These are phyloP conservation scores for Nicotiana otophora DNA, from an alignment of 257 asterid species.

Conservation along the genomic window DNA sequence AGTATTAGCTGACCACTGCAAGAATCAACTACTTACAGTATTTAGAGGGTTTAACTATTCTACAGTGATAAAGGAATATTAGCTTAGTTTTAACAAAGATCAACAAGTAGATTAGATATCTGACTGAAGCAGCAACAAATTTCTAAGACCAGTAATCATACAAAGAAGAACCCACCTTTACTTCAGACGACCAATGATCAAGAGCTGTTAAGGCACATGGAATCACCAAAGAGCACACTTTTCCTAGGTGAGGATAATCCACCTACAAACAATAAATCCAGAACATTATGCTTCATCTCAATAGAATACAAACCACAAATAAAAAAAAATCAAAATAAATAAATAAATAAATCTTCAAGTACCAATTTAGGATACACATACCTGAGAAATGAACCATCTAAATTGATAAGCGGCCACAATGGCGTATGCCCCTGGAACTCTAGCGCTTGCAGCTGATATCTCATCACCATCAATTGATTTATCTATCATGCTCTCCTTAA, in stretches of 20 bases:
- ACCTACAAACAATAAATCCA: slow-evolving; percentile 37
- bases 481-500: slow-evolving; percentile 75
- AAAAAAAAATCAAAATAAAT: not conserved
- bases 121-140: not conserved
- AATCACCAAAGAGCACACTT: slow-evolving; percentile 65
- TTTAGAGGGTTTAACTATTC: not conserved
- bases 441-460: slow-evolving; percentile 68
- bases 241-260: slow-evolving; percentile 65
- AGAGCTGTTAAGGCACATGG: slow-evolving; percentile 87
- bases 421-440: slow-evolving; percentile 78
- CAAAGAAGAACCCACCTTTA: slow-evolving; percentile 51
- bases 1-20: not conserved
- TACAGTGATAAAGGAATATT: not conserved
- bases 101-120: not conserved
- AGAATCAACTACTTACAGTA: not conserved
- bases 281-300: not conserved
- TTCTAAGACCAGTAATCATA: not conserved
- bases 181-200: slow-evolving; percentile 97
- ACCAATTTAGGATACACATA: slow-evolving; percentile 15
- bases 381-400: slow-evolving; percentile 81
- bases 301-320: not conserved
- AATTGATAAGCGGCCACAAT: slow-evolving; percentile 78
- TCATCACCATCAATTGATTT: slow-evolving; percentile 49
- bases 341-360: not conserved
- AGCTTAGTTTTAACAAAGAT: not conserved